Base-by-base conservation (phyloP, 306 rosid genomes). In the Trifolium pratense region DNA sequence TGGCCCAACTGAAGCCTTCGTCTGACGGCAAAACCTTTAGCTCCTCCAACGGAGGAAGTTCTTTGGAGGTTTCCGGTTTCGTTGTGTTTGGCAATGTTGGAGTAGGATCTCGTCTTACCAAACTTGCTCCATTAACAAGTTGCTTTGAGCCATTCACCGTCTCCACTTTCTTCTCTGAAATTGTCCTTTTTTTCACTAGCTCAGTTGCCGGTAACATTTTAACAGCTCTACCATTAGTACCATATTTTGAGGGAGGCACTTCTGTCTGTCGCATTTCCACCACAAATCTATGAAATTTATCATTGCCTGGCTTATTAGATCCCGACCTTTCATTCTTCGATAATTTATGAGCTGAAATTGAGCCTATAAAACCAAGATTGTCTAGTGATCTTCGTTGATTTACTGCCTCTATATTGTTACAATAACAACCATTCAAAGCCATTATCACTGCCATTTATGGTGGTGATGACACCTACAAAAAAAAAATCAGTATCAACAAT, bases 1-100 rank as follows among this genome's bases (percentile, higher is more conserved):
- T 89, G 48, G 98, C 96, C 98, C 98, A 94, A 75, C 92, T 87
- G 79, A 94, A 94, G 29, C 87, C 87, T 76, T 94, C 96, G 74
- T 94, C 98, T 6, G 98, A 86, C 31, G 94, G 97, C 86, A 94
- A 86, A 75, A 91, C 87, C 77, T 82, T 89, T 15, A 91, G 83
- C 80, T 84, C 97, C 74, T 91, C 97, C 71, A 88, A 3, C 0
- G 96, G 92, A 16, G 94, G 91, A 66, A 89, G 91, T 85, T 79
- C 81, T 16, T 72, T 37, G 60, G 88, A 78, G 64, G 70, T 56
- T 70, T 43, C 52, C 67, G 82, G 61, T 58, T 79, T 84, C 37
- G 17, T 31, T 39, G 73, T 77, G 85, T 78, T 89, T 7, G 84
- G 73, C 79, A 88, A 62, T 9, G 86, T 57, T 6, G 86, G 60